A percentile compares a stretch with the other conserved stretches of the same genome.
Evolutionary conservation across 208 protist genomes (phyloP).

Genomic region (Crithidia brevicula): DNA sequence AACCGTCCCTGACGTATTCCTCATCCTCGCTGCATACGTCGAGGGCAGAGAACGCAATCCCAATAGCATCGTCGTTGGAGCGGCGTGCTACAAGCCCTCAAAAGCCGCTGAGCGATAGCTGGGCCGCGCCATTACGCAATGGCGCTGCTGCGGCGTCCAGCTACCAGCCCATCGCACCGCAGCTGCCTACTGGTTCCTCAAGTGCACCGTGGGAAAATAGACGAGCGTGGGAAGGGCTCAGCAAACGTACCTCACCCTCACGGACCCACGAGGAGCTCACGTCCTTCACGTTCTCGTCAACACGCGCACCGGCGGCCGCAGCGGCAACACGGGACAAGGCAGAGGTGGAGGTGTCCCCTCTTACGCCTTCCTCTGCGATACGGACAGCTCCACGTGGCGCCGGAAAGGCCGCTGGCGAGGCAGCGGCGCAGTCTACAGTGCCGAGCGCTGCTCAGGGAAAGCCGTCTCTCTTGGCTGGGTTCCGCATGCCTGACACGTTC

Average conservation of each 20-base stretch:
- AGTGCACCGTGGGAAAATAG: constrained; percentile 20
- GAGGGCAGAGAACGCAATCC: not conserved
- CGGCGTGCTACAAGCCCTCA: not conserved
- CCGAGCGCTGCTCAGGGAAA: not conserved
- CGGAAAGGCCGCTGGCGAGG: not conserved
- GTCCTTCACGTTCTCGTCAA: not conserved
- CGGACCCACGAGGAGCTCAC: not conserved
- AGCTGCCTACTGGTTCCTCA: not conserved
- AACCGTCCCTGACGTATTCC: constrained; percentile 19
- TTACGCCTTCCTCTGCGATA: constrained; percentile 12
- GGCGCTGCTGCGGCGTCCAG: not conserved
- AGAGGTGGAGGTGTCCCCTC: constrained; percentile 30
- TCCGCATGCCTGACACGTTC: constrained; percentile 29
- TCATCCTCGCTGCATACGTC: not conserved
- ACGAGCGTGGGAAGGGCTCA: constrained; percentile 10
- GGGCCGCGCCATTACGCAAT: not conserved
- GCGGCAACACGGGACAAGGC: not conserved
- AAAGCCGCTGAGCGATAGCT: constrained; percentile 3
- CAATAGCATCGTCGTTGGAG: not conserved
- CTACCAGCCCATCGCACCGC: constrained; percentile 16
- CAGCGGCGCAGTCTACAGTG: no score
- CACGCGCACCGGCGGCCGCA: not conserved
- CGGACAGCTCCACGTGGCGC: not conserved
- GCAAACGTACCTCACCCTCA: not conserved
- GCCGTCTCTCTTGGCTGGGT: constrained; percentile 15